These are phyloP conservation scores for Pecoramyces ruminantium DNA, from an alignment of 192 early-diverging fungal genomes.

Conservation along the genomic window DNA sequence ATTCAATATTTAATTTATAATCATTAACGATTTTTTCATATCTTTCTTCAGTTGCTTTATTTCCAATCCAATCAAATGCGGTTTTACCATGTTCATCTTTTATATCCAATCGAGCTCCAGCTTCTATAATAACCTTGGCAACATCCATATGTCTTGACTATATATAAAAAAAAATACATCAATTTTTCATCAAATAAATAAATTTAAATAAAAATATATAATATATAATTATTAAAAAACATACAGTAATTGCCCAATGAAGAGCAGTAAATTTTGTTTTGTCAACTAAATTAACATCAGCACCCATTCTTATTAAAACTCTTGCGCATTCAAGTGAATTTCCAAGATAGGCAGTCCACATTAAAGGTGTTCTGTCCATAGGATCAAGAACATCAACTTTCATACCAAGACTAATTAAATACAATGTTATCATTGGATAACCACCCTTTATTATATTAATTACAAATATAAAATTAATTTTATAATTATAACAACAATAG, in stretches of 20 bases:
- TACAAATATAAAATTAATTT: too few relatives aligned
- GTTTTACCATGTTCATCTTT: slow-evolving; percentile 63
- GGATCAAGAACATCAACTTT: slow-evolving; percentile 57
- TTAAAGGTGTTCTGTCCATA: slow-evolving; percentile 69
- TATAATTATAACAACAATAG: too few relatives aligned
- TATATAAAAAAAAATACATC: slow-evolving; percentile 1
- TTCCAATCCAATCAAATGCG: slow-evolving; percentile 63
- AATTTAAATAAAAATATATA: too few relatives aligned
- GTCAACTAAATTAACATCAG: slow-evolving; percentile 51
- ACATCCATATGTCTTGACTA: slow-evolving; percentile 25
- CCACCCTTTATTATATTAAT: slow-evolving; percentile 7
- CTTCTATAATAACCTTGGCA: slow-evolving; percentile 48
- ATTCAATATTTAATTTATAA: slow-evolving; percentile 16
- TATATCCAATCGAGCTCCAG: slow-evolving; percentile 47
- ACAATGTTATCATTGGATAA: slow-evolving; percentile 56
- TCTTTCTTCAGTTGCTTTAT: slow-evolving; percentile 22
- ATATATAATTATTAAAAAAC: neutral
- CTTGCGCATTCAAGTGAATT: slow-evolving; percentile 49
- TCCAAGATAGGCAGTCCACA: slow-evolving; percentile 89
- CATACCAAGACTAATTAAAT: slow-evolving; percentile 45
- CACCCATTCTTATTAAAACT: slow-evolving; percentile 50
- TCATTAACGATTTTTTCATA: slow-evolving; percentile 12
- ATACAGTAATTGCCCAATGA: slow-evolving; percentile 66
- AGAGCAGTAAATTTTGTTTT: slow-evolving; percentile 60
- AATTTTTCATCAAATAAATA: too few relatives aligned